Base-by-base conservation (phyloP, 495 filamentous ascomycete species). In the Friedmanniomyces endolithicus region DNA sequence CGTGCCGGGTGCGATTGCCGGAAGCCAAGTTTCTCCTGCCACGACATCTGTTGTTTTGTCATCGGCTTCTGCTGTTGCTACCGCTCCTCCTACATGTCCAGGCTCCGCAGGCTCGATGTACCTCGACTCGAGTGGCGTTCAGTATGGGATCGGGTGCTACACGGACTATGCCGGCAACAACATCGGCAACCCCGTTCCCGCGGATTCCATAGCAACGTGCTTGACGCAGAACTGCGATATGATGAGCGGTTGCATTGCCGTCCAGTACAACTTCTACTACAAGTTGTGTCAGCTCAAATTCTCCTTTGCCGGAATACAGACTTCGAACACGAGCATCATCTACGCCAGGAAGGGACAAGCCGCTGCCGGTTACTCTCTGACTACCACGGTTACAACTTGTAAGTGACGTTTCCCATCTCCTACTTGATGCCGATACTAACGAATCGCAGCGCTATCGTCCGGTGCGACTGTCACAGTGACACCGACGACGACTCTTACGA, bases 231-330 rank as follows among this genome's bases (percentile, higher is more conserved):
- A 34, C 23, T 60, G 57, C 33, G 57, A 60, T 24, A 14, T 34
- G 11, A 48, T 55, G 29, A 53, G 39, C n/a, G 57, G 57, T 0
- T 60, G 57, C 37, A 35, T 29, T 47, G 57, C 52, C 11, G 39
- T 40, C 0, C 37, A 54, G 17, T 60, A 49, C 22, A 37, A 50
- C 43, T n/a, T 34, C 16, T 14, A n/a, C n/a, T 29, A 27, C 2
- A 50, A 56, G 34, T 7, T 44, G 23, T 56, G 53, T 24, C 29
- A 44, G 1, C 41, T 60, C 33, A 60, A 60, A 31, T 48, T 35
- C 17, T 55, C 57, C 12, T 55, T 55, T 22, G 33, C 41, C 17
- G 57, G 57, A 8, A n/a, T 19, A 20, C 52, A 51, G 29, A 45
- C 45, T 14, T 43, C 41, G 1, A 50, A 49, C 33, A 24, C 34